A percentile compares a stretch with the other conserved stretches of the same genome.
phyloP scores from a whole-genome alignment of 148 eudicot genomes.

The Diospyros lotus region DNA sequence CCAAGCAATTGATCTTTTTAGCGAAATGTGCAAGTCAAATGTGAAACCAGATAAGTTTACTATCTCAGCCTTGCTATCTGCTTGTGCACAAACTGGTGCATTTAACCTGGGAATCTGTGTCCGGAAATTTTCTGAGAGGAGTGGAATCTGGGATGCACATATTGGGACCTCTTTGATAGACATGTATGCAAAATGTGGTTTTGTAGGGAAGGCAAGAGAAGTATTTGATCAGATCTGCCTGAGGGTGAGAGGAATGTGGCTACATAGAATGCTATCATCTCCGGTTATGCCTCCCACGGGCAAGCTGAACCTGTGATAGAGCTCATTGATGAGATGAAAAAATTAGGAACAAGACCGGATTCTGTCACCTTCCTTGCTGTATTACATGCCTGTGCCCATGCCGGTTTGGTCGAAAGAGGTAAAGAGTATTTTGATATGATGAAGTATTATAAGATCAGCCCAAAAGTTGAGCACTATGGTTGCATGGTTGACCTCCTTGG shows the following conservation, averaged over 20 bases:
- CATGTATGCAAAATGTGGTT: conserved; percentile 12
- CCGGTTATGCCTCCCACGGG: conserved; percentile 1
- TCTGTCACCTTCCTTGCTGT: conserved; percentile 4
- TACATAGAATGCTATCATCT: conserved; percentile 3
- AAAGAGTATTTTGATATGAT: background rate
- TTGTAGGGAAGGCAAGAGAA: background rate
- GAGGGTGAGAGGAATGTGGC: conserved; percentile 1
- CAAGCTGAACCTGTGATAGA: conserved; percentile 4
- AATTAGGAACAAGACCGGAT: background rate
- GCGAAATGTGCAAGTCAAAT: conserved; percentile 7
- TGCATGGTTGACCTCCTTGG: conserved; percentile 5
- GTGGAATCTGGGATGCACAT: conserved; percentile 1
- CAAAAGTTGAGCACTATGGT: conserved; percentile 4
- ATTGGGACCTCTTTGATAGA: conserved; percentile 4
- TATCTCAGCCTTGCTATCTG: background rate
- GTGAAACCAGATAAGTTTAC: background rate
- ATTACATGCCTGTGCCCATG: conserved; percentile 4
- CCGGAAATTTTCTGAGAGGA: background rate
- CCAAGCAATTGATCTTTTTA: conserved; percentile 2
- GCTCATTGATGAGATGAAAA: conserved; percentile 4
- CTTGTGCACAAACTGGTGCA: conserved; percentile 4
- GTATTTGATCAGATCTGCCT: conserved; percentile 6
- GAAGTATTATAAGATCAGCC: conserved; percentile 1
- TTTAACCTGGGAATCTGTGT: conserved; percentile 1
- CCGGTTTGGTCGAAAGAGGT: background rate